These are phyloP conservation scores for Metarhizium guizhouense DNA, from an alignment of 2,329 filamentous ascomycete genomes.

Conservation along the genomic window DNA sequence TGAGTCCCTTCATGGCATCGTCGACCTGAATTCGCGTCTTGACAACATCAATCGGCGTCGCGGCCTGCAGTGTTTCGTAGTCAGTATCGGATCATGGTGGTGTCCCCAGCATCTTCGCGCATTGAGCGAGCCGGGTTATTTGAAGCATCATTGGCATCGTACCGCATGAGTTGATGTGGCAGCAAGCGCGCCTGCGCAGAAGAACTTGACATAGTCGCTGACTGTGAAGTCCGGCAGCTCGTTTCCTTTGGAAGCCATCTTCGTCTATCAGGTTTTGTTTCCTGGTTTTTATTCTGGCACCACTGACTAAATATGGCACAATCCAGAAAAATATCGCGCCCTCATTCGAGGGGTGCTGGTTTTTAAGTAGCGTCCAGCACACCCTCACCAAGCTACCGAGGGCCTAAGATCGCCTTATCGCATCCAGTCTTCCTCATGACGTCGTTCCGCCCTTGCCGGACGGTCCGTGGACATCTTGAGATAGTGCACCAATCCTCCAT, in stretches of 20 bases:
- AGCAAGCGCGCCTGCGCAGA: constrained; percentile 41
- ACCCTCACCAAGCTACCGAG: not conserved
- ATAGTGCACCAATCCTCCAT: not conserved
- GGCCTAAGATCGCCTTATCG: not conserved
- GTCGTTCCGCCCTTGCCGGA: constrained; percentile 9
- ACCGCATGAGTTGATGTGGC: constrained; percentile 43
- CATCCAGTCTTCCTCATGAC: constrained; percentile 7
- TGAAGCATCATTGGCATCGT: constrained; percentile 13
- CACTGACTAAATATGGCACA: not conserved
- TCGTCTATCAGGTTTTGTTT: too few species aligned
- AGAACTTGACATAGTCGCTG: constrained; percentile 43
- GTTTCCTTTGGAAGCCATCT: constrained; percentile 16
- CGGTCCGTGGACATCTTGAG: not conserved
- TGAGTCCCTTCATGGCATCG: constrained; percentile 73
- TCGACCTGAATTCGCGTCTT: constrained; percentile 91
- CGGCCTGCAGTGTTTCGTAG: constrained; percentile 28
- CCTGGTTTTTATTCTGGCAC: too few species aligned
- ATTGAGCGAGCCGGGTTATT: not conserved
- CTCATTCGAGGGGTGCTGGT: not conserved
- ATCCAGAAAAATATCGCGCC: not conserved
- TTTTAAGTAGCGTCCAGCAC: not conserved
- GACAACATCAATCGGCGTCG: constrained; percentile 57
- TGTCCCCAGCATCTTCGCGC: not conserved
- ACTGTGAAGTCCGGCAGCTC: constrained; percentile 31
- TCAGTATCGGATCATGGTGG: not conserved